phyloP scores from a whole-genome alignment of 495 filamentous ascomycete genomes.

The Lasiosphaeria hispida region DNA sequence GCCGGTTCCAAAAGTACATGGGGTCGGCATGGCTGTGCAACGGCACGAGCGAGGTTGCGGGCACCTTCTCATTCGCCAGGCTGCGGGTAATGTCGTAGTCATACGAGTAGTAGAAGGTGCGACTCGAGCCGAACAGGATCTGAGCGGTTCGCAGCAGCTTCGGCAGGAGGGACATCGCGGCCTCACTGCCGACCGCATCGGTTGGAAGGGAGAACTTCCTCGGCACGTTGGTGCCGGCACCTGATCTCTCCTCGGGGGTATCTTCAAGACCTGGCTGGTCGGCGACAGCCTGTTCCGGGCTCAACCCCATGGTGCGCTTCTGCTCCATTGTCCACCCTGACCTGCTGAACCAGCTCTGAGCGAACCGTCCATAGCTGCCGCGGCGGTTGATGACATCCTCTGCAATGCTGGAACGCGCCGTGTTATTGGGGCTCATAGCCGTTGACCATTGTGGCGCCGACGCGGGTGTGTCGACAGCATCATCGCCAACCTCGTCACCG shows the following conservation, averaged over 20 bases:
- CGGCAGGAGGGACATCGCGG: conserved; percentile 60
- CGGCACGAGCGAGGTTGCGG: conserved; percentile 48
- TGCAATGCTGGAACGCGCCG: conserved; percentile 56
- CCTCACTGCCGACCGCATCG: conserved; percentile 32
- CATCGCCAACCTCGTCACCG: conserved; percentile 32
- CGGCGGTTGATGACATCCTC: conserved; percentile 79
- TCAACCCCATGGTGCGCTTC: conserved; percentile 57
- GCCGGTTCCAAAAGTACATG: conserved; percentile 85
- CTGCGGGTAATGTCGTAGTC: conserved; percentile 83
- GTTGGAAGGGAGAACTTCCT: conserved; percentile 25
- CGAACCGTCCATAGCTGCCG: conserved; percentile 82
- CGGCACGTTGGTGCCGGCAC: conserved; percentile 17
- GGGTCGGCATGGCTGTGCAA: conserved; percentile 73
- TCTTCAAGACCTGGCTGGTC: conserved; percentile 11
- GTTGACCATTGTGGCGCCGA: conserved; percentile 24
- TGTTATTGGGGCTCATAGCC: conserved; percentile 38
- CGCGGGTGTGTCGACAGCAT: conserved; percentile 14
- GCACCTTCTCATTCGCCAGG: conserved; percentile 41
- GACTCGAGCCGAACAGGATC: conserved; percentile 70
- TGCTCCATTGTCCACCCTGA: conserved; percentile 69
- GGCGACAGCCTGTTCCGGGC: conserved; percentile 26
- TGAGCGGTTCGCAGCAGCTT: conserved; percentile 81
- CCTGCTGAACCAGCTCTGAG: conserved; percentile 83
- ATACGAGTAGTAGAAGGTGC: conserved; percentile 90
- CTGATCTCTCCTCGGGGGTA: conserved; percentile 9